Conservation (phyloP, 768 basidiomycete species). For the Kwoniella dejecticola region DNA sequence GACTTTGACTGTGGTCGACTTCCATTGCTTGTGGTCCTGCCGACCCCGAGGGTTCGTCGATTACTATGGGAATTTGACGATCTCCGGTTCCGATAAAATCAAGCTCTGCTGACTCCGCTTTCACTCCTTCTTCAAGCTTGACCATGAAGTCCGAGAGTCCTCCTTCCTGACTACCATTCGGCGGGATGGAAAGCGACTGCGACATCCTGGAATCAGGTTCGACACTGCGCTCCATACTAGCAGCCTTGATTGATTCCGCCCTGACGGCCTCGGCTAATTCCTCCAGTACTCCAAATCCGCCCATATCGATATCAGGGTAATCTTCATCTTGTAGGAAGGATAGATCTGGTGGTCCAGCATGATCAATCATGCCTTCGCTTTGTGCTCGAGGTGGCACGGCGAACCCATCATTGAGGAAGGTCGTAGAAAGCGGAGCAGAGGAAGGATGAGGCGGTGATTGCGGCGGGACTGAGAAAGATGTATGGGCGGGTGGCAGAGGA, state of each 20-base stretch:
- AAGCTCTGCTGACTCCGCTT: too few relatives aligned
- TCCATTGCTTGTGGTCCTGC: neutral
- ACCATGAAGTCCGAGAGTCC: neutral
- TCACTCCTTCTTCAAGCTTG: slow-evolving; percentile 9
- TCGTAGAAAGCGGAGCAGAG: slow-evolving; percentile 9
- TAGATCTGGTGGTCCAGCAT: slow-evolving; percentile 10
- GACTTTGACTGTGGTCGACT: neutral
- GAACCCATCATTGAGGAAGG: slow-evolving; percentile 3
- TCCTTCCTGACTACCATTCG: neutral
- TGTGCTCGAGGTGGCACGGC: slow-evolving; percentile 10
- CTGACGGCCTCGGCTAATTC: slow-evolving; percentile 24
- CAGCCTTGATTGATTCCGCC: slow-evolving; percentile 12
- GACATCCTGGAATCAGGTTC: slow-evolving; percentile 9
- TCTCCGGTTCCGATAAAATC: too few relatives aligned
- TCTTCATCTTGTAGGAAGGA: slow-evolving; percentile 12
- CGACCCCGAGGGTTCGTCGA: neutral
- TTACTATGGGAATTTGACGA: too few relatives aligned
- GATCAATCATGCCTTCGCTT: slow-evolving; percentile 12
- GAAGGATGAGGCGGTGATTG: slow-evolving; percentile 23
- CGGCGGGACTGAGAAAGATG: slow-evolving; percentile 29
- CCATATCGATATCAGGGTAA: slow-evolving; percentile 13
- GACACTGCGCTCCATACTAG: slow-evolving; percentile 1
- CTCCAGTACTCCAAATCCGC: slow-evolving; percentile 16
- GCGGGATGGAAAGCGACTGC: neutral
- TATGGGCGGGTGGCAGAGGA: slow-evolving; percentile 6